Base-by-base conservation (phyloP, 352 stramenopile genomes). In the Phytophthora sp. region DNA sequence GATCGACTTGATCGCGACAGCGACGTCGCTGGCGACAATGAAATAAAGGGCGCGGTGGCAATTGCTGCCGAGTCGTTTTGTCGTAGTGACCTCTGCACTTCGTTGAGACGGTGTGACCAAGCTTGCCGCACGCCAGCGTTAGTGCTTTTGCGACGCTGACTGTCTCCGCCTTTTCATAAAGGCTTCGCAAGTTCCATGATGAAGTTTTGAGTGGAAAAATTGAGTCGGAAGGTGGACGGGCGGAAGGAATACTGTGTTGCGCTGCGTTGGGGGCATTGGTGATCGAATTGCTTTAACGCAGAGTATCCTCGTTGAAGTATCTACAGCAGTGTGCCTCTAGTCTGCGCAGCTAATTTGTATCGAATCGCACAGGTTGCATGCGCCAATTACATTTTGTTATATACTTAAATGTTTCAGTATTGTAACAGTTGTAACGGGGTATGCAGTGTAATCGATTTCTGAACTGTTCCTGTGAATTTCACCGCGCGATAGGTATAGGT, bases 41-140 rank as follows among this genome's bases (percentile, higher is more conserved):
- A 50, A 66, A 67, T 67, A 55, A 61, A 67, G n/a, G n/a, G n/a
- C n/a, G n/a, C n/a, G n/a, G n/a, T 18, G 23, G 58, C 13, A 29
- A 58, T 58, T 58, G 33, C 23, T 46, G 23, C n/a, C n/a, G 4
- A n/a, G 7, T 38, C 13, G 36, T 24, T 24, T 51, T 51, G 24
- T 41, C 26, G n/a, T n/a, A n/a, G n/a, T n/a, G n/a, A n/a, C 16
- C 16, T 41, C 20, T 58, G 26, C 57, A 29, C 16, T 20, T 45
- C 20, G 39, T 54, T 66, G 59, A 57, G 55, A 63, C 55, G 42
- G 21, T n/a, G n/a, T n/a, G n/a, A n/a, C 23, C 52, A 59, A 46
- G 52, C 26, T n/a, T 7, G 24, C 24, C 41, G 58, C 39, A 66
- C 58, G 58, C 49, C 58, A 66, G 38, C 50, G 59, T 55, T n/a